Evolutionary conservation across 1,284 basidiomycete species (phyloP), one percentile per base, ranked within the genome.

Genomic region (Leccinum ponderosum): DNA sequence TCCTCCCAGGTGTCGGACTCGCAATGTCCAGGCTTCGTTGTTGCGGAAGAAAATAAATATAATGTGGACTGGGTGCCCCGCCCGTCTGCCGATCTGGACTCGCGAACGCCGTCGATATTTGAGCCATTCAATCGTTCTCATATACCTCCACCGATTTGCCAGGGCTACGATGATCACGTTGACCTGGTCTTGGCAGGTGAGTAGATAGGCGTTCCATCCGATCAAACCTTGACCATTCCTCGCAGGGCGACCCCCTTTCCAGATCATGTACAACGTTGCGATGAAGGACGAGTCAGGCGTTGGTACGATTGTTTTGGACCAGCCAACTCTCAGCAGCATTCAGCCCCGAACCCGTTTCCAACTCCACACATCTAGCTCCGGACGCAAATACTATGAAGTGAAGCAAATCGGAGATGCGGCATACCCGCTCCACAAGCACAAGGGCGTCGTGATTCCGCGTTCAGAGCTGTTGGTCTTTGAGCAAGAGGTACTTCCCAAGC

Each of bases 371-470:
- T 84, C 86, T 0, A 83, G 84, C 39, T 82, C 93, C 2, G 95
- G 95, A 3, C 83, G 87, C 59, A 91, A 96, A 71, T 90, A 86
- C 69, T 98, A 98, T 74, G 89, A 93, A 71, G 89, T 99, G 65
- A 87, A 90, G 64, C 90, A 92, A 68, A 85, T 98, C 20, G 91
- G 90, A 8, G 97, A 99, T 73, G 82, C 88, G 0, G 85, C 91
- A n/a, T 98, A 97, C 75, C 88, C 91, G 7, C 80, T 90, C 37
- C 80, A 81, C 14, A 86, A 87, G 67, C 83, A 87, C 74, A 82
- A 80, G 67, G 78, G 82, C 63, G 78, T 77, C 15, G 75, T 85
- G 60, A 88, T 91, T 66, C 84, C 87, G 20, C 84, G 87, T 62
- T 77, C 83, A 50, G 77, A 88, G 70, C 77, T 87, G 53, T 80